phyloP scores from a whole-genome alignment of 176 grass and related monocot species.

The Olyra latifolia region DNA sequence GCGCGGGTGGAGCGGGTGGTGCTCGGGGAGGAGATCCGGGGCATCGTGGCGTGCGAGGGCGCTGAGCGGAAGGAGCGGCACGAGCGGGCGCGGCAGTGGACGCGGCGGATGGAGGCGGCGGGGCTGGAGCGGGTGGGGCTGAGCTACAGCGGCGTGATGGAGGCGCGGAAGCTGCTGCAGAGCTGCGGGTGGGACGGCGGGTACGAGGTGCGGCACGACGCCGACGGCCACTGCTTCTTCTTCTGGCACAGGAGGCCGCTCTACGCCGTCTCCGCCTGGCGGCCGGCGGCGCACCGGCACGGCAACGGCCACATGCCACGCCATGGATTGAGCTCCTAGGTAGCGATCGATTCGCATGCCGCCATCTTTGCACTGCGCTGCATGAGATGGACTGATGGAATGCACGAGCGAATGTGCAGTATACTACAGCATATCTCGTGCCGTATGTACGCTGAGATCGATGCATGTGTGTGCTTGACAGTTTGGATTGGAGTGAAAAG shows the following conservation, averaged over 20 bases:
- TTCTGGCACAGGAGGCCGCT: conserved; percentile 55
- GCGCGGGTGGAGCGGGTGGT: conserved; percentile 40
- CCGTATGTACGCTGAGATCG: not conserved
- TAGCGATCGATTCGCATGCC: not conserved
- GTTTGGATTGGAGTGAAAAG: not conserved
- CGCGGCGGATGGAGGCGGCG: conserved; percentile 41
- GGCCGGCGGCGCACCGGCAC: conserved; percentile 21
- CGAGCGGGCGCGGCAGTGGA: conserved; percentile 43
- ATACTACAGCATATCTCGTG: not conserved
- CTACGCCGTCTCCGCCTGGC: conserved; percentile 55
- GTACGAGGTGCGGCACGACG: conserved; percentile 52
- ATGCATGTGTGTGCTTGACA: not conserved
- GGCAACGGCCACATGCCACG: not conserved
- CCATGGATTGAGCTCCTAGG: not conserved
- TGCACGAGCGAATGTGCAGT: no score
- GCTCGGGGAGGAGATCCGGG: conserved; percentile 39
- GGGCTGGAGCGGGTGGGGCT: conserved; percentile 46
- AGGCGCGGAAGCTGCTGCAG: conserved; percentile 57
- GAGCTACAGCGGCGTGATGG: conserved; percentile 49
- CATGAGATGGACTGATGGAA: no score
- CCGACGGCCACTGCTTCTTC: conserved; percentile 38
- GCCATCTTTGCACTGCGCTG: not conserved
- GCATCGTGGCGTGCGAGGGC: conserved; percentile 53
- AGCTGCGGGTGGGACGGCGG: conserved; percentile 40
- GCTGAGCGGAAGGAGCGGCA: conserved; percentile 44